Evolutionary conservation across 768 basidiomycete genomes (phyloP), one percentile per base, ranked within the genome.

Genomic region (Galerina sulciceps): DNA sequence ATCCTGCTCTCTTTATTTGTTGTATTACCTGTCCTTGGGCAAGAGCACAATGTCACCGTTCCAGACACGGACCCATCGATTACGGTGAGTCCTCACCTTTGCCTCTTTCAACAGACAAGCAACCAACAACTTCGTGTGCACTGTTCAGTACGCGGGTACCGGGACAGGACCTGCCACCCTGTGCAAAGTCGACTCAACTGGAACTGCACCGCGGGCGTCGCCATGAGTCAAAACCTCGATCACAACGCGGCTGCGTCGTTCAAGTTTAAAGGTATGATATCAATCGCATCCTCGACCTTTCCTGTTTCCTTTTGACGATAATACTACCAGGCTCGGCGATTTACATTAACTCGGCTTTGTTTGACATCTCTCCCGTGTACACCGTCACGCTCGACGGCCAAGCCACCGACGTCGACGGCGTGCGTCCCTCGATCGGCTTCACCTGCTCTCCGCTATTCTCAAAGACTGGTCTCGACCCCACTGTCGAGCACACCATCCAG

Each of bases 321-420:
- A 36, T 17, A 9, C n/a, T 4, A 17, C 4, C 13, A 61, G 60
- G 60, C 10, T 57, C 49, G 23, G 60, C 50, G 11, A 61, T 61
- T 9, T 61, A 52, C 34, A 41, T 61, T 13, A 61, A 55, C 10
- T 50, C 53, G 4, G 40, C 46, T 11, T 50, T 61, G 22, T 18
- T 46, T 22, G 36, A 34, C 14, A 44, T 53, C 22, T 61, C 60
- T 17, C 60, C 60, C 18, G 23, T 61, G 17, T 61, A 50, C 38
- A 61, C 60, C 18, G 55, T 61, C 37, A 57, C 43, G 10, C 60
- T 61, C 49, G 60, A 61, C 50, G 60, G 55, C 3, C 44, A 46
- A 6, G 14, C 60, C n/a, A 53, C 36, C 17, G 60, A 61, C 18
- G 51, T 57, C n/a, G 55, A 61, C 20, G 60, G 55, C 10, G 55